phyloP scores from a whole-genome alignment of 176 grass and related monocot species.

The Triticum urartu region DNA sequence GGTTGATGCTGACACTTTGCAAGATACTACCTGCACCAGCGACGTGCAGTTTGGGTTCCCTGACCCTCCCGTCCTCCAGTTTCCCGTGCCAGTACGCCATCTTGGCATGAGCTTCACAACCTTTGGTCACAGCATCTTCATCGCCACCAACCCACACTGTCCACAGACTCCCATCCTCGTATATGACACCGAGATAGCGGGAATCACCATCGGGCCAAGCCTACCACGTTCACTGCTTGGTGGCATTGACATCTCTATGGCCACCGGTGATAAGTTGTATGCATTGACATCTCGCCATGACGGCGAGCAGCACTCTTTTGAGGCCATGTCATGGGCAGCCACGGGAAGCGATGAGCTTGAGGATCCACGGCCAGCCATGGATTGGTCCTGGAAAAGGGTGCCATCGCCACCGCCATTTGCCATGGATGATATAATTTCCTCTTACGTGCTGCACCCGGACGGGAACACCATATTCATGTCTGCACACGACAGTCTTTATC shows the following conservation, averaged over 20 bases:
- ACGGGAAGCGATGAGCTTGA: neutral
- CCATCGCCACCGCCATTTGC: no score
- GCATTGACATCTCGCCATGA: neutral
- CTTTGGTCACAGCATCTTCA: neutral
- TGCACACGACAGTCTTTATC: no score
- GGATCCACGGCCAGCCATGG: no score
- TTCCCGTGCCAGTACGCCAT: neutral
- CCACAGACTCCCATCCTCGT: neutral
- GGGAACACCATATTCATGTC: no score
- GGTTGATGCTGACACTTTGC: neutral
- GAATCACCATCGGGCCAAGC: neutral
- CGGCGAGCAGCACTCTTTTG: neutral
- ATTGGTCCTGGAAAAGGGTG: no score
- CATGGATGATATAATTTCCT: no score
- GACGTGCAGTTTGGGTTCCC: neutral
- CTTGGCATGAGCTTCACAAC: neutral
- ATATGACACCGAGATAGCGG: neutral
- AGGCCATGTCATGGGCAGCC: neutral
- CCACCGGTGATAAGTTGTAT: neutral
- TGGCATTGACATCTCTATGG: neutral
- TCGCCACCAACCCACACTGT: neutral
- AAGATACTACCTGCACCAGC: neutral
- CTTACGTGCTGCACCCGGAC: no score
- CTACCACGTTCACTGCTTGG: neutral
- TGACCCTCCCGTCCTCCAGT: neutral